Evolutionary conservation across 371 early-diverging fungal species (phyloP).

Genomic region (Mortierella sp.): DNA sequence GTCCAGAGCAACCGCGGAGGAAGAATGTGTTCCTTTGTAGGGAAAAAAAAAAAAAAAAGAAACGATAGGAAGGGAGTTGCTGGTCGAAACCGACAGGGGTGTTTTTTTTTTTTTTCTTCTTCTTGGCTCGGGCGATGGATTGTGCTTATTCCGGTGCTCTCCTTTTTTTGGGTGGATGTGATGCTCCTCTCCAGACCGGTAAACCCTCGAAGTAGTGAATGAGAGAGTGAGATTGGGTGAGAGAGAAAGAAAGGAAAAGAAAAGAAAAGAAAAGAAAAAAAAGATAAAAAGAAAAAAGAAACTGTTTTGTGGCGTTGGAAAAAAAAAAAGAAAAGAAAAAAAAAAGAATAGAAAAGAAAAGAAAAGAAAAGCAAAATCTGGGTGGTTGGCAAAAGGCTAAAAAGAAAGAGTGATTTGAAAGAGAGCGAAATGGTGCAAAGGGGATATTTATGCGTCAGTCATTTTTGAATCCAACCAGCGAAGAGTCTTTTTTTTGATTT

Average conservation of each 20-base stretch:
- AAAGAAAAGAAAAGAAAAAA: conserved; percentile 1
- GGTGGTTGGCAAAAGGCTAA: too few species aligned
- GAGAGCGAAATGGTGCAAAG: too few species aligned
- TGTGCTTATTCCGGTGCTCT: background rate
- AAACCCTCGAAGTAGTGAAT: too few species aligned
- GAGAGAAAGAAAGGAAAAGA: conserved; percentile 4
- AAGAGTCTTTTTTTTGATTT: too few species aligned
- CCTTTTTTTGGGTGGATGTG: background rate
- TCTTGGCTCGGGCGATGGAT: background rate
- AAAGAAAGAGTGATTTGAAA: too few species aligned
- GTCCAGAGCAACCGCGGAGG: background rate
- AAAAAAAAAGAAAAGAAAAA: too few species aligned
- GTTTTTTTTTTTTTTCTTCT: background rate
- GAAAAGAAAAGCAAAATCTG: too few species aligned
- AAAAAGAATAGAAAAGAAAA: too few species aligned
- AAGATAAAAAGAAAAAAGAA: background rate
- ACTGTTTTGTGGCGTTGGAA: conserved; percentile 1
- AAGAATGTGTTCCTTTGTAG: too few species aligned
- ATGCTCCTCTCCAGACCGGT: too few species aligned
- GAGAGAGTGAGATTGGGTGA: background rate
- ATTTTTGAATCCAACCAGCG: too few species aligned
- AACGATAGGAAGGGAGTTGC: background rate
- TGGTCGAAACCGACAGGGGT: background rate
- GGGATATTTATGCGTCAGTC: too few species aligned
- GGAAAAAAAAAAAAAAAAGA: conserved; percentile 11